phyloP scores from a whole-genome alignment of 2,329 filamentous ascomycete species.

The Teratosphaeria viscida region DNA sequence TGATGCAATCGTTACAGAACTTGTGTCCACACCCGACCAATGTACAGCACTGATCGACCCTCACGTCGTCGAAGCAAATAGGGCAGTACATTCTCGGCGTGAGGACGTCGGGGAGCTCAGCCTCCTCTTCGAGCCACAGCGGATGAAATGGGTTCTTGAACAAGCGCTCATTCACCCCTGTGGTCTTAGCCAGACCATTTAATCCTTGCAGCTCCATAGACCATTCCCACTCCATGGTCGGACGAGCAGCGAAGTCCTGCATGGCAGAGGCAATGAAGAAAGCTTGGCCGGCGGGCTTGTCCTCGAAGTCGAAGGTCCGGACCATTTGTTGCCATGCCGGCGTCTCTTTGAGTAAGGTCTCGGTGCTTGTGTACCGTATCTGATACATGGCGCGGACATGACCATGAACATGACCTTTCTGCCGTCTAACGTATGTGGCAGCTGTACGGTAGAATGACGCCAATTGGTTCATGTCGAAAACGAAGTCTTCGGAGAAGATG shows the following conservation, averaged over 20 bases:
- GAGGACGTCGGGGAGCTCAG: neutral
- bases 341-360: neutral
- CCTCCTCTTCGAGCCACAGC: neutral
- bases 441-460: neutral
- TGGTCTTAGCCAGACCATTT: neutral
- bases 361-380: neutral
- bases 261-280: neutral
- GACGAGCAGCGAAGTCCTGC: neutral
- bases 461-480: neutral
- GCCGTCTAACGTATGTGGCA: neutral
- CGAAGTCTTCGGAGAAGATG: neutral
- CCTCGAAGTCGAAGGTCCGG: neutral
- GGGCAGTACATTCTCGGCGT: neutral
- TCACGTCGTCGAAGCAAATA: neutral
- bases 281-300: neutral
- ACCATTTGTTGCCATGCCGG: neutral
- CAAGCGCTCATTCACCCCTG: neutral
- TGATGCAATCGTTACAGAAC: neutral
- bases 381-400: neutral
- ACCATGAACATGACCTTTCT: neutral
- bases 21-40: neutral
- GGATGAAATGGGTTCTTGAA: neutral
- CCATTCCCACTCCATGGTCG: neutral
- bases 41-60: neutral
- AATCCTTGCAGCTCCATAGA: neutral